Evolutionary conservation across 768 basidiomycete species (phyloP).

Genomic region (Naganishia friedmannii): DNA sequence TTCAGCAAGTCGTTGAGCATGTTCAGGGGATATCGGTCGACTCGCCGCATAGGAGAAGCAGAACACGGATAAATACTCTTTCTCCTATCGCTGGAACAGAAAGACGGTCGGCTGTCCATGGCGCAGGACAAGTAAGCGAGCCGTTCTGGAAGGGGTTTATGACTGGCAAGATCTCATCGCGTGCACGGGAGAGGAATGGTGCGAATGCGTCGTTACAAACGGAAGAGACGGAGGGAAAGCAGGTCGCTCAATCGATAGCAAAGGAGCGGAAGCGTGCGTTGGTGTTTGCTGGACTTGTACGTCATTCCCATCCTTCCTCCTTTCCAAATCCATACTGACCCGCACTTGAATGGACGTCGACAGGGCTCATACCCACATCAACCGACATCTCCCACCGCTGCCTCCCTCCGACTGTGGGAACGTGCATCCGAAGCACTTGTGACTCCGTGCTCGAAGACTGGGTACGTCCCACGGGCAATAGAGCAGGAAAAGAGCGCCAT

Average conservation of each 20-base stretch:
- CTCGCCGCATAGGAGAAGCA: not conserved
- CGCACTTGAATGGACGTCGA: not conserved
- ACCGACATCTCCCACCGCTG: constrained; percentile 42
- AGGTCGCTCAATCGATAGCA: not conserved
- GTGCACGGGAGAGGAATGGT: not conserved
- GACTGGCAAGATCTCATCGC: constrained; percentile 8
- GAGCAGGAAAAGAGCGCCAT: constrained; percentile 19
- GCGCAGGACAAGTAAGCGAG: not conserved
- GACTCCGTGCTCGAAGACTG: constrained; percentile 27
- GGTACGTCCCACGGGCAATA: constrained; percentile 11
- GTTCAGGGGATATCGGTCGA: not conserved
- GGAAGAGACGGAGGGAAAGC: not conserved
- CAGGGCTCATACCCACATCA: constrained; percentile 51
- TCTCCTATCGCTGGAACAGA: not conserved
- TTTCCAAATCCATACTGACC: not conserved
- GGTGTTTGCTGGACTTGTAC: constrained; percentile 47
- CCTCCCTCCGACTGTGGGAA: constrained; percentile 45
- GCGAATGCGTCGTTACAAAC: no score
- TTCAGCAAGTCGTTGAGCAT: not conserved
- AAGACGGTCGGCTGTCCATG: not conserved
- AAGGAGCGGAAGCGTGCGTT: constrained; percentile 36
- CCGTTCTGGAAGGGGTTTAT: constrained; percentile 19
- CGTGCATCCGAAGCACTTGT: constrained; percentile 47
- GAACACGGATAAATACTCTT: not conserved
- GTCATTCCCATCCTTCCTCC: constrained; percentile 21